Evolutionary conservation across 257 asterid genomes (phyloP).

Genomic region (Forsythia viridissima): DNA sequence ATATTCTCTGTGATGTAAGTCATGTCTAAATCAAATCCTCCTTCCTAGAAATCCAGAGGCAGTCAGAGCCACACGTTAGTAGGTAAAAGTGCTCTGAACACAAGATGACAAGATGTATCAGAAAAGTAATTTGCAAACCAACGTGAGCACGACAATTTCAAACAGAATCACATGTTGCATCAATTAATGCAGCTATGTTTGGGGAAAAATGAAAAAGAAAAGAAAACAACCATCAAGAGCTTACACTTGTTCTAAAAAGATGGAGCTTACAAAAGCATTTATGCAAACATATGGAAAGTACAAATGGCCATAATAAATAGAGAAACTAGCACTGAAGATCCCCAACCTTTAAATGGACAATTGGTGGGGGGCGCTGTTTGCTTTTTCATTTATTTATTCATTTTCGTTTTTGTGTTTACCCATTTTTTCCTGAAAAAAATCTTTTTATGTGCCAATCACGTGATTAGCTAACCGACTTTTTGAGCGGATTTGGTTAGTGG

Average conservation of each 20-base stretch:
- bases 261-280: not conserved
- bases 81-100: not conserved
- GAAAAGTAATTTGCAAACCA: not conserved
- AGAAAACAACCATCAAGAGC: not conserved
- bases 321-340: not conserved
- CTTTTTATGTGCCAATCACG: not conserved
- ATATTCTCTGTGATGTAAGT: slow-evolving; percentile 99
- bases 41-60: slow-evolving; percentile 62
- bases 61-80: slow-evolving; percentile 22
- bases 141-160: slow-evolving; percentile 6
- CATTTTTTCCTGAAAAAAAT: not conserved
- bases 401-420: not conserved
- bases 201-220: not conserved
- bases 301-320: not conserved
- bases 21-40: slow-evolving; percentile 98
- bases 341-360: not conserved
- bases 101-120: slow-evolving; percentile 8
- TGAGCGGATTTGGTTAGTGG: not conserved
- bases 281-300: not conserved
- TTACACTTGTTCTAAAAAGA: not conserved
- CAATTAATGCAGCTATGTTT: not conserved
- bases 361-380: not conserved
- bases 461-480: not conserved
- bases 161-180: not conserved
- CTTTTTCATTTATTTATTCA: not conserved